A percentile compares a stretch with the other conserved stretches of the same genome.
These are phyloP conservation scores for Neurospora sp. DNA, from an alignment of 495 filamentous ascomycete genomes.

Conservation along the genomic window DNA sequence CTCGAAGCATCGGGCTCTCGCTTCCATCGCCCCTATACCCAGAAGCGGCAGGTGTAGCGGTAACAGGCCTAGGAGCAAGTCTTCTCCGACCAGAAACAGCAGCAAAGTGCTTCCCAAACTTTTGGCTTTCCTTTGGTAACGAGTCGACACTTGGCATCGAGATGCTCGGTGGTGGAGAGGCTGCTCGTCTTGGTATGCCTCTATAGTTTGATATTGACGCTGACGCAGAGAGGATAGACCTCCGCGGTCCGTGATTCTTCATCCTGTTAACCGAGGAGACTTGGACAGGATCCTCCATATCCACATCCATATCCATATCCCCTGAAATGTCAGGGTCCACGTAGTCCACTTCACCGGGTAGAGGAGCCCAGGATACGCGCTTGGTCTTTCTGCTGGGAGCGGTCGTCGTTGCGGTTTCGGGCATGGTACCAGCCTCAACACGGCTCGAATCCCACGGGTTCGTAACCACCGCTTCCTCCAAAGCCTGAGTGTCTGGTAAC, in stretches of 20 bases:
- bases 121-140: conserved; percentile 9
- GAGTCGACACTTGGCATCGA: neutral
- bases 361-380: conserved; percentile 20
- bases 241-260: neutral
- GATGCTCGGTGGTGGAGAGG: conserved; percentile 16
- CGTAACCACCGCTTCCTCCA: conserved; percentile 15
- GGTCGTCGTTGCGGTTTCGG: neutral
- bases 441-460: conserved; percentile 16
- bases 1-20: too few relatives aligned
- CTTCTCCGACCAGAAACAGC: conserved; percentile 15
- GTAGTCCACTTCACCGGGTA: conserved; percentile 11
- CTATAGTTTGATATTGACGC: neutral
- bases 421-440: neutral
- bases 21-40: too few relatives aligned
- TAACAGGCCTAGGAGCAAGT: neutral
- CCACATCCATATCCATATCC: neutral
- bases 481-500: conserved; percentile 15
- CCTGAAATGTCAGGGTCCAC: neutral
- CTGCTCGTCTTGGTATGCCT: neutral
- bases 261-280: neutral
- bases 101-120: conserved; percentile 28
- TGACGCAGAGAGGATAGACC: neutral
- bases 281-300: neutral
- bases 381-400: conserved; percentile 9
- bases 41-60: neutral